phyloP scores from a whole-genome alignment of 164 flowering plant genomes.

The Euptelea pleiosperma region DNA sequence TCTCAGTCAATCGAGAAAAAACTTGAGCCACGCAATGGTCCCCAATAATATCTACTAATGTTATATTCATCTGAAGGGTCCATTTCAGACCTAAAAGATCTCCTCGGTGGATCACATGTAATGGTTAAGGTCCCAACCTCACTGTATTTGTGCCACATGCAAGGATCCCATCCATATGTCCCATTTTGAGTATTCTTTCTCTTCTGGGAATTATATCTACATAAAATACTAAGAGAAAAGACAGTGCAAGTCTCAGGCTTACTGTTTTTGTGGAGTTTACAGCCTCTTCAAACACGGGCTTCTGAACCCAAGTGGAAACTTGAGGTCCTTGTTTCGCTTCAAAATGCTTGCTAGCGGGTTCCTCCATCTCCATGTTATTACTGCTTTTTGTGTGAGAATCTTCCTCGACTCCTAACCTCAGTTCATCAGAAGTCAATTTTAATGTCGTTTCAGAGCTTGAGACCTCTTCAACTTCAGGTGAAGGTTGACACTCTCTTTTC shows the following conservation, averaged over 20 bases:
- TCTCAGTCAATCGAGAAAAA: no score
- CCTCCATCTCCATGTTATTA: slow-evolving; percentile 9
- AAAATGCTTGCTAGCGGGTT: slow-evolving; percentile 10
- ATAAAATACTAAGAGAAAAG: not conserved
- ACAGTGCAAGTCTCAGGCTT: not conserved
- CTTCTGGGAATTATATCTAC: not conserved
- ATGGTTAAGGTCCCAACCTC: not conserved
- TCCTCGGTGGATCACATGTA: not conserved
- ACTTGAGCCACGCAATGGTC: no score
- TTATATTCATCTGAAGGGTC: no score
- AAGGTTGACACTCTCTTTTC: slow-evolving; percentile 10
- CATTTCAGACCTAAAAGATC: not conserved
- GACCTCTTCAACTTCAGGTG: slow-evolving; percentile 14
- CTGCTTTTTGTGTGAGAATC: not conserved
- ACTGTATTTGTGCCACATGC: not conserved
- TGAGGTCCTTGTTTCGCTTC: slow-evolving; percentile 18
- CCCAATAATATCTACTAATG: no score
- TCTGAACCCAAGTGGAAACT: slow-evolving; percentile 6
- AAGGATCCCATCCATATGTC: not conserved
- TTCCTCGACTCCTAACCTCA: slow-evolving; percentile 1
- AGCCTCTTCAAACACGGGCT: slow-evolving; percentile 11
- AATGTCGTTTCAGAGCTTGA: slow-evolving; percentile 9
- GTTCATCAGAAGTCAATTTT: slow-evolving; percentile 8
- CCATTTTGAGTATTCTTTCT: not conserved
- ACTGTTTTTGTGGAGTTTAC: slow-evolving; percentile 8